These are phyloP conservation scores for Saccharomycopsis hybrid DNA, from an alignment of 1,139 yeast species.

Conservation along the genomic window DNA sequence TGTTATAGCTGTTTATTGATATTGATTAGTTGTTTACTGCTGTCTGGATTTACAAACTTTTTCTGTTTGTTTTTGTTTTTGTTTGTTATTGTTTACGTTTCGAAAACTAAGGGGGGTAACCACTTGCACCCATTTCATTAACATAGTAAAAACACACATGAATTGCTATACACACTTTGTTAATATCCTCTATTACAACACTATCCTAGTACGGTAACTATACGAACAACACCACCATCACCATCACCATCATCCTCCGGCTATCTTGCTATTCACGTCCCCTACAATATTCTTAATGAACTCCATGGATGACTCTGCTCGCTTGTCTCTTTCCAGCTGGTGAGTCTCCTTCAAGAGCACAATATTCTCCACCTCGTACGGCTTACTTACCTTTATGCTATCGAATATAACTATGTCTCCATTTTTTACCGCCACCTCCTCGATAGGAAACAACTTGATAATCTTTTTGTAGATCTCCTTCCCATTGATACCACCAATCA, in stretches of 20 bases:
- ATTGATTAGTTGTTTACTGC: too few relatives aligned
- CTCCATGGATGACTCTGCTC: conserved; percentile 14
- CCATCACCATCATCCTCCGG: neutral
- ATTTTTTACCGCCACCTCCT: conserved; percentile 13
- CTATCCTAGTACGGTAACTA: too few relatives aligned
- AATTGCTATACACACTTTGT: too few relatives aligned
- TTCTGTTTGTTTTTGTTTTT: too few relatives aligned
- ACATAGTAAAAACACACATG: too few relatives aligned
- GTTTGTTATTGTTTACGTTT: too few relatives aligned
- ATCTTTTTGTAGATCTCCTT: conserved; percentile 16
- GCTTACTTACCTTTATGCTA: conserved; percentile 10
- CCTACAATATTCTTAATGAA: conserved; percentile 16
- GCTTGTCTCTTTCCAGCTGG: conserved; percentile 8
- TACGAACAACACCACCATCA: too few relatives aligned
- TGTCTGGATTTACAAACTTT: too few relatives aligned
- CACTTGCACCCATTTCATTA: too few relatives aligned
- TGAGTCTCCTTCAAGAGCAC: conserved; percentile 4
- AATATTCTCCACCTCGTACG: conserved; percentile 11
- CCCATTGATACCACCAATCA: conserved; percentile 10
- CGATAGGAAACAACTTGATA: conserved; percentile 19
- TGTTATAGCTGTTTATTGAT: too few relatives aligned
- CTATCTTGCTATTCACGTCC: conserved; percentile 9
- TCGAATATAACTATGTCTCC: conserved; percentile 14
- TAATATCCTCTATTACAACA: too few relatives aligned
- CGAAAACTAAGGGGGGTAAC: too few relatives aligned